Evolutionary conservation across 129 eudicot species (phyloP).

Genomic region (Chrysanthemum lavandulifolium): DNA sequence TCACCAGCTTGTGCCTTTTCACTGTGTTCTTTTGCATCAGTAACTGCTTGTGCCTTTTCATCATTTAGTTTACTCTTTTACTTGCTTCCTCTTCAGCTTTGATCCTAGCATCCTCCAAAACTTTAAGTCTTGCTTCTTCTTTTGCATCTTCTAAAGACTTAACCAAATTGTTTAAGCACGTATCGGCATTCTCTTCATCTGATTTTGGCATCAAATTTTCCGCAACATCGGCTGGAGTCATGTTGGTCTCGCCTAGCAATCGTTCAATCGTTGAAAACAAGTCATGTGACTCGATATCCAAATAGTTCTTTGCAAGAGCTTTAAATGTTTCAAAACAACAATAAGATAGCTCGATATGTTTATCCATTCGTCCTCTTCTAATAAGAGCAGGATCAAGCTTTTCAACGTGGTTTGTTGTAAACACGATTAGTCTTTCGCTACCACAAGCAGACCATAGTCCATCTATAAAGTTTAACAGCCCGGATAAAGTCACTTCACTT

Average conservation of each 20-base stretch:
- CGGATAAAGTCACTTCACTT: constrained; percentile 27
- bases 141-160: constrained; percentile 35
- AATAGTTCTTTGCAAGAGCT: constrained; percentile 42
- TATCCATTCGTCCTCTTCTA: background rate
- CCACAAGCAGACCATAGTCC: constrained; percentile 54
- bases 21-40: too few species aligned
- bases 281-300: constrained; percentile 33
- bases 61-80: background rate
- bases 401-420: background rate
- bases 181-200: constrained; percentile 31
- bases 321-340: constrained; percentile 43
- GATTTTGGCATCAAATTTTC: constrained; percentile 27
- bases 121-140: constrained; percentile 36
- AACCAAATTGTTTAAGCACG: constrained; percentile 33
- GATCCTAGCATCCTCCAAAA: constrained; percentile 31
- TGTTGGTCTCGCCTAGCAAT: constrained; percentile 32
- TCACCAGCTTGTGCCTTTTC: background rate
- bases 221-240: constrained; percentile 54
- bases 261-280: constrained; percentile 23
- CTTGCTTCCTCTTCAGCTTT: constrained; percentile 25
- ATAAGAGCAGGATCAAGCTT: constrained; percentile 13
- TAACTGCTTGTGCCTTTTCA: background rate
- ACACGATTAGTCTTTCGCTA: background rate
- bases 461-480: constrained; percentile 38
- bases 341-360: constrained; percentile 1